phyloP scores from a whole-genome alignment of 345 rosid species.

The Bruguiera gymnorhiza region DNA sequence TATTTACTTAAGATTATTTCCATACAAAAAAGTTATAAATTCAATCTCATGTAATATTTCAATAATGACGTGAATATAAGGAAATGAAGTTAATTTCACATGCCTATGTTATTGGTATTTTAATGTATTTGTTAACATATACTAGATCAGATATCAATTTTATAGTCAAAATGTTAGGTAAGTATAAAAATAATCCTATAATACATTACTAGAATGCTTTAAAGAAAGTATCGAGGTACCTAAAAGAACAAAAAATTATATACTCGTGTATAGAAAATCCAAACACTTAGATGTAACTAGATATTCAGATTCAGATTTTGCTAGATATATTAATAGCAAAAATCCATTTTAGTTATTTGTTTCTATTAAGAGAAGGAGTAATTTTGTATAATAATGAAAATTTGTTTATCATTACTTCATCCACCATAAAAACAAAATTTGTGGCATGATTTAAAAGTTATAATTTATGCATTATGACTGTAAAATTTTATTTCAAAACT shows the following conservation, averaged over 20 bases:
- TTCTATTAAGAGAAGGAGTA: neutral
- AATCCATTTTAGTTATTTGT: neutral
- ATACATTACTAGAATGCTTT: neutral
- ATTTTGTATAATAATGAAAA: neutral
- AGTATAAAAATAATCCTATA: neutral
- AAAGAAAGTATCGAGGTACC: neutral
- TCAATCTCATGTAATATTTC: too few species aligned
- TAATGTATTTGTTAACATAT: neutral
- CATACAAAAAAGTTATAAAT: too few species aligned
- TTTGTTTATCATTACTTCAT: neutral
- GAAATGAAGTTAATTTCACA: too few species aligned
- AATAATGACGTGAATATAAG: neutral
- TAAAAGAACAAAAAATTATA: neutral
- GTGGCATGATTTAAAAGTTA: neutral
- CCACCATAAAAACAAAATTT: neutral
- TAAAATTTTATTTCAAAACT: neutral
- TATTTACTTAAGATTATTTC: neutral
- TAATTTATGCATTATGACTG: neutral
- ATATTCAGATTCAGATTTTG: neutral
- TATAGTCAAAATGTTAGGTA: neutral
- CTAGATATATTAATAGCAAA: neutral
- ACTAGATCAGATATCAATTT: neutral
- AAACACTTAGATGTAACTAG: neutral
- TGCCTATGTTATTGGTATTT: neutral
- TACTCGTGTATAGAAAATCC: neutral